Base-by-base conservation (phyloP, 2,329 filamentous ascomycete genomes). In the Hymenoscyphus scutula region DNA sequence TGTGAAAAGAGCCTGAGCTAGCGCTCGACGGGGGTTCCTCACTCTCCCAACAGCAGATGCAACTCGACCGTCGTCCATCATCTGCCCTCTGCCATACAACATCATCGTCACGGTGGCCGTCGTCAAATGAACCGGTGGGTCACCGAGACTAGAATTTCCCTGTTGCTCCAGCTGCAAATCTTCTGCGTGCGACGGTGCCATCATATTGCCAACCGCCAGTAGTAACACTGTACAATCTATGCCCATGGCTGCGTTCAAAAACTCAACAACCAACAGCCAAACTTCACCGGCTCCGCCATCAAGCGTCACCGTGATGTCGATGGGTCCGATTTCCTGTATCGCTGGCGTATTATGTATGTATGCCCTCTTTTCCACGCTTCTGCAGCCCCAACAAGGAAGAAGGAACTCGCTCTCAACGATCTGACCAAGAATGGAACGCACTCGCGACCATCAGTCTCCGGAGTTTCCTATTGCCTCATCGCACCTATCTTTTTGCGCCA, bases 31-130 rank as follows among this genome's bases (percentile, higher is more conserved):
- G n/a, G 41, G 41, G 41, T 48, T 48, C 41, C 41, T 48, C 32
- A 34, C 56, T 58, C 23, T 62, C 64, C 64, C 64, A 65, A 64
- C 59, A 25, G 27, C 41, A 23, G 45, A 34, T 23, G 41, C 41
- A 2, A 48, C 19, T 48, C 41, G 11, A 48, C 41, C 41, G 41
- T 48, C 41, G 41, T 11, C n/a, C n/a, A 34, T 48, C 41, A 23
- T 48, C 8, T n/a, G 37, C 37, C 17, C n/a, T 48, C 32, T 23
- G 19, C 41, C 41, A 48, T 48, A 19, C 19, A 19, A 2, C 15
- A 48, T 48, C 41, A 48, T 48, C n/a, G 23, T 23, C 41, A 48
- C 7, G n/a, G 41, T 48, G n/a, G 11, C 41, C 41, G 41, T 48
- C 41, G 41, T 48, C 41, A 48, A 48, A 48, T 23, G 41, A 48